Evolutionary conservation across 768 basidiomycete genomes (phyloP), one percentile per base, ranked within the genome.

Genomic region (Boletus reticulatus): DNA sequence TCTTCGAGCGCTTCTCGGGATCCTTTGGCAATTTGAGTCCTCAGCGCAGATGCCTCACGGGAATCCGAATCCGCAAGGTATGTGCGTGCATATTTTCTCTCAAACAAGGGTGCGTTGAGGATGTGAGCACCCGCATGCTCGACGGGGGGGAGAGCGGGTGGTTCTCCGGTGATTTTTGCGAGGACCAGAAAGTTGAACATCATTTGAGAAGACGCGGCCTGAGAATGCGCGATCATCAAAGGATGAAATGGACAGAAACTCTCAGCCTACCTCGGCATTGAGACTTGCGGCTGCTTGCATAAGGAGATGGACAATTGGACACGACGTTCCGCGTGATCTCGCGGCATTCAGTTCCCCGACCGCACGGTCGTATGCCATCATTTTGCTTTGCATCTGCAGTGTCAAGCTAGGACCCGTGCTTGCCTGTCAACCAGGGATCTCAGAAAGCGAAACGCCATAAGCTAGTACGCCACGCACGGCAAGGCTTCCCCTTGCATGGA

Each of bases 331-430:
- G 4, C 85, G 82, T 17, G 87, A 73, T 42, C 94, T 78, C 1
- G 89, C 82, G 38, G 78, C 72, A 74, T 97, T 94, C 48, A 98
- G 75, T 22, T 91, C 84, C 8, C 81, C 76, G 42, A 98, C 76
- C 32, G 90, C 86, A 46, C 84, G 84, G 75, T 95, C 91, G 69
- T 98, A 99, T 13, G 85, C 87, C 89, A 98, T 92, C 94, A 98
- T 94, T 73, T 91, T 92, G 72, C 81, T 85, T 71, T 95, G 94
- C 87, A 89, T 89, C 66, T 92, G 89, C 39, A 90, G 70, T 14
- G 80, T 84, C 20, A 87, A 72, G 56, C 79, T 84, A 1, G 87
- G 84, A 1, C 79, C 75, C 1, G 76, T 72, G 52, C 75, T 75
- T 43, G 78, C 67, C 75, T 80, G 57, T 12, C 45, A 39, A 53